These are phyloP conservation scores for Globisporangium carolinianum DNA, from an alignment of 352 stramenopile species.

Conservation along the genomic window DNA sequence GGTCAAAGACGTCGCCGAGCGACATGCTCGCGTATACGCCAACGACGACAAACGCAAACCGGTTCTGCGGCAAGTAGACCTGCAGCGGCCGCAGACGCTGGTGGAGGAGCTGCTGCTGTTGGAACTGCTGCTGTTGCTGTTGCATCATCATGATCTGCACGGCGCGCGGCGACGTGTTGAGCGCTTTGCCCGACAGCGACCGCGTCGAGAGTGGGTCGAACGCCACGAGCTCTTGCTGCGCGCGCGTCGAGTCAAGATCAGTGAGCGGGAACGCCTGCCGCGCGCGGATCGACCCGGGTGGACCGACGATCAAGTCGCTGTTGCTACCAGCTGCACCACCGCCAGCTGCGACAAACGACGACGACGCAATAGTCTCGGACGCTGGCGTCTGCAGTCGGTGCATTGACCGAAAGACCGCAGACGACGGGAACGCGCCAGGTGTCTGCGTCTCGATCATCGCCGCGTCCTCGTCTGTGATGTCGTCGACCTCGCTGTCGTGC, in stretches of 20 bases:
- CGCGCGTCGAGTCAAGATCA: constrained; percentile 45
- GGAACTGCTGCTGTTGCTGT: no score
- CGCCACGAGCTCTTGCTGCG: constrained; percentile 45
- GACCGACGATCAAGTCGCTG: constrained; percentile 13
- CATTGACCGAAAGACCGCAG: constrained; percentile 47
- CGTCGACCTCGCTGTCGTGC: constrained; percentile 30
- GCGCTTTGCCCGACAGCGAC: constrained; percentile 28
- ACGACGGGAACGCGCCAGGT: constrained; percentile 38
- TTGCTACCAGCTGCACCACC: constrained; percentile 13
- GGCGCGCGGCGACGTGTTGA: constrained; percentile 37
- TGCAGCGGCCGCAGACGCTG: constrained; percentile 32
- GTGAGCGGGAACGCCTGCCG: constrained; percentile 39
- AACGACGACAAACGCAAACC: constrained; percentile 77
- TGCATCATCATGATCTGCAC: constrained; percentile 11
- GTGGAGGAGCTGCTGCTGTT: constrained; percentile 11
- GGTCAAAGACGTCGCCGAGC: constrained; percentile 69
- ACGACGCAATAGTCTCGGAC: constrained; percentile 10
- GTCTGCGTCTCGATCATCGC: constrained; percentile 23
- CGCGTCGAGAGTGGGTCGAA: constrained; percentile 62
- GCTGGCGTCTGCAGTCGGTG: constrained; percentile 62
- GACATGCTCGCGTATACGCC: constrained; percentile 43
- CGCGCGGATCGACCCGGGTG: constrained; percentile 30
- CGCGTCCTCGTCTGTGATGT: constrained; percentile 37
- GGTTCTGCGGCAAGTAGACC: constrained; percentile 83
- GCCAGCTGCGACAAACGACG: constrained; percentile 9